Evolutionary conservation across 768 basidiomycete genomes (phyloP), one percentile per base, ranked within the genome.

Genomic region (Mycena maculata): DNA sequence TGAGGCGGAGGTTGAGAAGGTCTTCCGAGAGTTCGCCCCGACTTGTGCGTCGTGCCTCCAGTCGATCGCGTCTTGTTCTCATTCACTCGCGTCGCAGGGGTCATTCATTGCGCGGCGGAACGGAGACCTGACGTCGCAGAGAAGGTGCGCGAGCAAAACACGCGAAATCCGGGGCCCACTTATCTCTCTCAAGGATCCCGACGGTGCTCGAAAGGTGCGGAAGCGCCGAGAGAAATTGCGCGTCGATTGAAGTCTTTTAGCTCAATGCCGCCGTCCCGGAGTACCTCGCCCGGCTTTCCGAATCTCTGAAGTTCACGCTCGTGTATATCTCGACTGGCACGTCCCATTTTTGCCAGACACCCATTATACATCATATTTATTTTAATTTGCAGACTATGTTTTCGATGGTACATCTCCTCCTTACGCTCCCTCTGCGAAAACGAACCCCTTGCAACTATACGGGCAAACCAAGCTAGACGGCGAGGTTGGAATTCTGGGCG

Each of bases 61-160:
- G 18, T 31, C 44, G 8, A 44, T 44, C 47, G 55, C 42, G 20
- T n/a, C 33, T 54, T 49, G 63, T 54, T 72, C 69, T 31, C 12
- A 44, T 36, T 13, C 13, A 36, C 22, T n/a, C n/a, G n/a, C 42
- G 31, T 38, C 56, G 72, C 74, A 92, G 91, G 92, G 89, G 88
- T 98, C 41, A 89, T 99, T 18, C 97, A 99, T 75, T 98, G 96
- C 73, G 97, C 97, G 16, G 97, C 97, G 2, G 96, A 99, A 79
- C 81, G 97, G 67, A 83, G 96, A 47, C 95, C 96, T 6, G 96
- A 98, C 75, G 92, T 94, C 15, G 96, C 95, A 61, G 94, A 97
- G 77, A 92, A 92, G 82, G 95, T 93, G 68, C 54, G 85, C 76
- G 36, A 25, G 25, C 11, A 13, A 22, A 8, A 33, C 48, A 33